Base-by-base conservation (phyloP, 768 basidiomycete genomes). In the Kwoniella shandongensis region DNA sequence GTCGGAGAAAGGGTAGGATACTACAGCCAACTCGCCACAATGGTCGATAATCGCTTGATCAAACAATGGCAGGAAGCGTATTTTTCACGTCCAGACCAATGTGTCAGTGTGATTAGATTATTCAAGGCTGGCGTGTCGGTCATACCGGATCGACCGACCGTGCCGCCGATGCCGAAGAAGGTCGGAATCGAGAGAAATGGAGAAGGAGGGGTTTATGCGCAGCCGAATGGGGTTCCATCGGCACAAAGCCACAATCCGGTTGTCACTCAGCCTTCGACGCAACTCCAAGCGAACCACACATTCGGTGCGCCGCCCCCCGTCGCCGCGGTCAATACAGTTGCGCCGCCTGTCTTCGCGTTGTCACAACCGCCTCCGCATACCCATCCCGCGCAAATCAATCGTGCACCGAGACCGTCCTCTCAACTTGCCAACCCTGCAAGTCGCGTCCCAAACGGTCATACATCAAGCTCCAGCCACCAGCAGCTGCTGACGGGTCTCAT, bases 11-110 rank as follows among this genome's bases (percentile, higher is more conserved):
- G 66, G 3, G 22, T 48, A 22, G 35, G n/a, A 0, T n/a, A 30
- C 23, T 70, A 67, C 44, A 15, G 8, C 18, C 3, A 39, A 4
- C 32, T 70, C 17, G 63, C 69, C 4, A 15, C 25, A n/a, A 48
- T 49, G 15, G 51, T 51, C 15, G 69, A 70, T 26, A 42, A 48
- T 3, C 29, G 48, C 17, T 39, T 65, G 6, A 23, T 35, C 4
- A 13, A 29, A 8, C 18, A 49, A 12, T 50, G 54, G 6, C 58
- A 61, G 36, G 20, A 39, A 4, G n/a, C 7, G 23, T 62, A 53
- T 32, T 62, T 62, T 45, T 47, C 61, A 11, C 44, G 44, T 23
- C 35, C 48, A n/a, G 49, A 30, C 10, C 47, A 51, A 10, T 4
- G 44, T 3, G 18, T 30, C 11, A 46, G 17, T 11, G 49, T 52